phyloP scores from a whole-genome alignment of 257 asterid species.

The Ophiorrhiza pumila region DNA sequence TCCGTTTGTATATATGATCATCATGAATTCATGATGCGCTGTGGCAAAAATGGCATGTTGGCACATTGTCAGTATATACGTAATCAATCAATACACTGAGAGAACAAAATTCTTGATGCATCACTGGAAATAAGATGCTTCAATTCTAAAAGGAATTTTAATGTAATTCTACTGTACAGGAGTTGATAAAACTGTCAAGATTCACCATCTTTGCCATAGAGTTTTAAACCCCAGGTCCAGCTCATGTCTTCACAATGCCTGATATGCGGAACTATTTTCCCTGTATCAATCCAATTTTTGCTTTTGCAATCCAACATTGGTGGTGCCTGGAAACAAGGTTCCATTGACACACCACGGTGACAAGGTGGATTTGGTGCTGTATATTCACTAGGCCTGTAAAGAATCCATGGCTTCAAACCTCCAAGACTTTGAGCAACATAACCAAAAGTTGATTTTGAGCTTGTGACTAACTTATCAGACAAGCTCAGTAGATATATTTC shows the following conservation, averaged over 20 bases:
- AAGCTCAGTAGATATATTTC: slow-evolving; percentile 75
- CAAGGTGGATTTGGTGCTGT: slow-evolving; percentile 56
- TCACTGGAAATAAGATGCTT: too few relatives aligned
- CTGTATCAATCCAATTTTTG: slow-evolving; percentile 44
- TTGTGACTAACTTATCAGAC: slow-evolving; percentile 69
- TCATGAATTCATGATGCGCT: too few relatives aligned
- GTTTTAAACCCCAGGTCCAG: slow-evolving; percentile 60
- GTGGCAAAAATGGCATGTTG: too few relatives aligned
- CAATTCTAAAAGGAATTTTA: too few relatives aligned
- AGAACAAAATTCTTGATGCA: too few relatives aligned
- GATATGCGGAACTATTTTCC: slow-evolving; percentile 50
- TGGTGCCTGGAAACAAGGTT: slow-evolving; percentile 82
- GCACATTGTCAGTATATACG: too few relatives aligned
- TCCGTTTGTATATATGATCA: too few relatives aligned
- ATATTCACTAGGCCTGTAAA: slow-evolving; percentile 51
- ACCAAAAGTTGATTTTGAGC: slow-evolving; percentile 80
- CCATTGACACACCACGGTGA: slow-evolving; percentile 51
- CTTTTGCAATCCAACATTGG: slow-evolving; percentile 54
- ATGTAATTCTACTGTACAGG: too few relatives aligned
- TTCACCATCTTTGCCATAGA: slow-evolving; percentile 26
- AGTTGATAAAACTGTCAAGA: not conserved
- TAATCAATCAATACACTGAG: too few relatives aligned
- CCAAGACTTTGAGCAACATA: slow-evolving; percentile 93
- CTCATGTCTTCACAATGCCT: slow-evolving; percentile 72
- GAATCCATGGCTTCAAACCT: slow-evolving; percentile 74